Evolutionary conservation across 2,329 filamentous ascomycete genomes (phyloP).

Genomic region (Penicillium olsonii): DNA sequence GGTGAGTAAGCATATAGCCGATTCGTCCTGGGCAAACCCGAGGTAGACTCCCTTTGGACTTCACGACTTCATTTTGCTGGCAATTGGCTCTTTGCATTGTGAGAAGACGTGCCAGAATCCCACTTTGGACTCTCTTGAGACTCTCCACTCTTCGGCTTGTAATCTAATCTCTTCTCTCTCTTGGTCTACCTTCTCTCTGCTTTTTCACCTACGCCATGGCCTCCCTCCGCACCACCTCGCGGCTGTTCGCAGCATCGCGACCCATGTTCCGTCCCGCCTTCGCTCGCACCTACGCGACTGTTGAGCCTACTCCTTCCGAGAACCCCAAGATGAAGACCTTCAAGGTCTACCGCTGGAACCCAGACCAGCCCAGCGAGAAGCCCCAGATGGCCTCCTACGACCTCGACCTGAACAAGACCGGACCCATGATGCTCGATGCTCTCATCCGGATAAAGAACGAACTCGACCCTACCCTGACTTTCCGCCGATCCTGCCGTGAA

Average conservation of each 20-base stretch:
- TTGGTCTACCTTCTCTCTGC: constrained; percentile 1
- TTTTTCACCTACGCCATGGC: constrained; percentile 42
- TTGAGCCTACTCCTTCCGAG: constrained; percentile 59
- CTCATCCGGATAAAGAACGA: constrained; percentile 99
- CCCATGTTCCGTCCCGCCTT: constrained; percentile 45
- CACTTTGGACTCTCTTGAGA: neutral
- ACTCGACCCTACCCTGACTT: constrained; percentile 92
- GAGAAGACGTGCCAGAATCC: constrained; percentile 5
- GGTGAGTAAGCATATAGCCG: constrained; percentile 36
- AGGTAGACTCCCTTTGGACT: constrained; percentile 34
- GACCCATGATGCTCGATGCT: constrained; percentile 96
- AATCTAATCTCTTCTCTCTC: neutral
- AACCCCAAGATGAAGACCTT: constrained; percentile 81
- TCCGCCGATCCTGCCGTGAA: constrained; percentile 93
- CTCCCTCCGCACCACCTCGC: constrained; percentile 51
- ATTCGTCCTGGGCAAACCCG: constrained; percentile 33
- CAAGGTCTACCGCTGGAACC: constrained; percentile 99
- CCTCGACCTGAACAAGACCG: constrained; percentile 97
- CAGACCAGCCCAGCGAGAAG: constrained; percentile 88
- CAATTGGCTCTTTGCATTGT: constrained; percentile 17
- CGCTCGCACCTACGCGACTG: constrained; percentile 51
- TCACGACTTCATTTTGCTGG: constrained; percentile 25
- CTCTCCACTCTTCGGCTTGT: constrained; percentile 4
- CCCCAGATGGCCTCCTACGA: constrained; percentile 94
- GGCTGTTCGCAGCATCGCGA: constrained; percentile 45